Evolutionary conservation across 306 rosid species (phyloP).

Genomic region (Gastrolobium bilobum): DNA sequence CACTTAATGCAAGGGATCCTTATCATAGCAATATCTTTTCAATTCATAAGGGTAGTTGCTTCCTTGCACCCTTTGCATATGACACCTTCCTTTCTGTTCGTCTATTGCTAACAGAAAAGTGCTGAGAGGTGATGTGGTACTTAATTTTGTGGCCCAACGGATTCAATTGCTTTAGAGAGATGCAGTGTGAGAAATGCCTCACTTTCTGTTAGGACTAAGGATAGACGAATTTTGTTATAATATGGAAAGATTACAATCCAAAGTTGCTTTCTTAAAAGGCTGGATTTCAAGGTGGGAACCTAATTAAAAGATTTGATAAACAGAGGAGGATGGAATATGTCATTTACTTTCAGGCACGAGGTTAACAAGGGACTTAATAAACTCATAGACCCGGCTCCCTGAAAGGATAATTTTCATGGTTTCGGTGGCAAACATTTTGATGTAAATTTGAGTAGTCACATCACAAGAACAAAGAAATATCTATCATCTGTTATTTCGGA

Average conservation of each 20-base stretch:
- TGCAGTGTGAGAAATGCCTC: conserved; percentile 7
- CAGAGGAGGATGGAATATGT: background rate
- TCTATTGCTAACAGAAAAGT: too few relatives aligned
- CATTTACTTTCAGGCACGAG: background rate
- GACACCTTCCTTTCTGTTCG: too few relatives aligned
- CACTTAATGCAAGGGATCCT: too few relatives aligned
- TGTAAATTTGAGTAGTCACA: conserved; percentile 35
- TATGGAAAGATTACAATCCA: conserved; percentile 8
- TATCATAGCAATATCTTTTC: too few relatives aligned
- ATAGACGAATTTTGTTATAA: conserved; percentile 7
- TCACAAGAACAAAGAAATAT: conserved; percentile 34
- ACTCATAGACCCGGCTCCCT: conserved; percentile 26
- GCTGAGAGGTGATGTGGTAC: too few relatives aligned
- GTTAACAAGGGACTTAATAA: conserved; percentile 16
- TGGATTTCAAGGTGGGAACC: background rate
- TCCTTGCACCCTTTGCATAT: too few relatives aligned
- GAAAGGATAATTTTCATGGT: conserved; percentile 37
- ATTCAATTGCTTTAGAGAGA: conserved; percentile 16
- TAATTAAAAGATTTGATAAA: background rate
- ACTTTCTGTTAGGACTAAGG: conserved; percentile 12
- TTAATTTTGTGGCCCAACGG: background rate
- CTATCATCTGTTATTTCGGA: conserved; percentile 38
- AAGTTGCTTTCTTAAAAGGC: conserved; percentile 9
- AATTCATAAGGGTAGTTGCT: too few relatives aligned
- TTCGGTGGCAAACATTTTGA: conserved; percentile 30